Evolutionary conservation across 2,329 filamentous ascomycete genomes (phyloP).

Genomic region (Penicillium sp.): DNA sequence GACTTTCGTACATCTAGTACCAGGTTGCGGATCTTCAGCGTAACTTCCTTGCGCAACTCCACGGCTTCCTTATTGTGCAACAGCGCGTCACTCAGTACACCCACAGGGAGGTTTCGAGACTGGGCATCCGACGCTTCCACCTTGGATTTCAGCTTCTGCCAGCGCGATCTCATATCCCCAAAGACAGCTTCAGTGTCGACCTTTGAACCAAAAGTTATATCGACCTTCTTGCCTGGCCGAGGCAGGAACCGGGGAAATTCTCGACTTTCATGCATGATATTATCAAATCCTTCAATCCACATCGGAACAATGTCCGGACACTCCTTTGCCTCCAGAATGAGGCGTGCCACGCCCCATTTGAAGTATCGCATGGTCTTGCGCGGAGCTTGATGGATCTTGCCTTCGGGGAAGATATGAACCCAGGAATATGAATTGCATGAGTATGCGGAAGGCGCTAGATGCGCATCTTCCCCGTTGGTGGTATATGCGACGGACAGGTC

Average conservation of each 20-base stretch:
- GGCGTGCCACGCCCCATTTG: slow-evolving; percentile 92
- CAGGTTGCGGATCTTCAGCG: slow-evolving; percentile 73
- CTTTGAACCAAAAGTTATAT: slow-evolving; percentile 61
- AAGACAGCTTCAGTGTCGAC: slow-evolving; percentile 74
- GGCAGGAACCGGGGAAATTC: slow-evolving; percentile 79
- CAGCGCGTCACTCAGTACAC: slow-evolving; percentile 65
- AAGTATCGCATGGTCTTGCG: slow-evolving; percentile 86
- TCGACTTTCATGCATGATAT: slow-evolving; percentile 84
- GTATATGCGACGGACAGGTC: slow-evolving; percentile 45
- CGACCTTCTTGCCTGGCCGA: slow-evolving; percentile 67
- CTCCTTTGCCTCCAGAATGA: slow-evolving; percentile 87
- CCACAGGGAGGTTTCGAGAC: slow-evolving; percentile 42
- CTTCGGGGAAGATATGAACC: slow-evolving; percentile 96
- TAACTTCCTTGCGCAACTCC: slow-evolving; percentile 76
- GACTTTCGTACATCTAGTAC: slow-evolving; percentile 74
- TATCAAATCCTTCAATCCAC: slow-evolving; percentile 87
- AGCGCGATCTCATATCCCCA: slow-evolving; percentile 72
- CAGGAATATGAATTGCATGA: slow-evolving; percentile 71
- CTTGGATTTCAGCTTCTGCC: slow-evolving; percentile 66
- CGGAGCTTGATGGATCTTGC: slow-evolving; percentile 85
- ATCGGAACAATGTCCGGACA: slow-evolving; percentile 89
- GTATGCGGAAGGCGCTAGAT: slow-evolving; percentile 72
- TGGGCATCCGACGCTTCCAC: slow-evolving; percentile 49
- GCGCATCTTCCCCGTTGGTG: slow-evolving; percentile 46
- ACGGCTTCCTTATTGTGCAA: slow-evolving; percentile 73